Evolutionary conservation across 208 protist species (phyloP), one percentile per base, ranked within the genome.

Genomic region (Zelonia costaricensis): DNA sequence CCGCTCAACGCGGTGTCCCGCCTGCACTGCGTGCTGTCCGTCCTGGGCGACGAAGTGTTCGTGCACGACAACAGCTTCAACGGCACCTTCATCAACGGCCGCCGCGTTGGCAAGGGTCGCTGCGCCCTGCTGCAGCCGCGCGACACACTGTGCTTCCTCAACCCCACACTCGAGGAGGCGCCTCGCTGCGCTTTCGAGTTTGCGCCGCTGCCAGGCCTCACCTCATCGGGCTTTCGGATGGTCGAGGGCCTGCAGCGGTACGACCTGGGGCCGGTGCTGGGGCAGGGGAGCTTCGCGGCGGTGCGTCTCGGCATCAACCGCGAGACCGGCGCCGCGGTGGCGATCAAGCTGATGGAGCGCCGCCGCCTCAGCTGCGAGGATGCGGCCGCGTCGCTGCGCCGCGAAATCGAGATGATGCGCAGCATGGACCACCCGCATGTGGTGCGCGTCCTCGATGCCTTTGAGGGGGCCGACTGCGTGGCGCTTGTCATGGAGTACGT

Each of bases 401-500:
- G 49, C 4, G 91, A 96, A 49, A 80, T 88, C 8, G 61, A 82
- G 55, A 84, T 94, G 44, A 74, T 88, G 49, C 68, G 80, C 25
- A 48, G 59, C 25, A 76, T 96, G 58, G 54, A 75, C 22, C 88
- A 96, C 60, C 74, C 71, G 13, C 77, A 92, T 56, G 79, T 96
- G 20, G 80, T 91, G 18, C 58, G 57, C 15, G 70, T 91, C n/a
- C 38, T 73, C 28, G 83, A 90, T 18, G 81, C 78, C 9, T 87
- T 90, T 28, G 76, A 92, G 45, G 61, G 74, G 0, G 39, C 18
- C 1, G 64, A 62, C 28, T 62, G 43, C 15, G 51, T 93, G 6
- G 86, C 73, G 35, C 74, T 96, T 7, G 75, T 96, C 35, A 84
- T 94, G 79, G 91, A 96, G 77, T 78, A 86, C 39, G 73, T 90